These are phyloP conservation scores for Acrodontium crateriforme DNA, from an alignment of 2,329 filamentous ascomycete genomes.

Conservation along the genomic window DNA sequence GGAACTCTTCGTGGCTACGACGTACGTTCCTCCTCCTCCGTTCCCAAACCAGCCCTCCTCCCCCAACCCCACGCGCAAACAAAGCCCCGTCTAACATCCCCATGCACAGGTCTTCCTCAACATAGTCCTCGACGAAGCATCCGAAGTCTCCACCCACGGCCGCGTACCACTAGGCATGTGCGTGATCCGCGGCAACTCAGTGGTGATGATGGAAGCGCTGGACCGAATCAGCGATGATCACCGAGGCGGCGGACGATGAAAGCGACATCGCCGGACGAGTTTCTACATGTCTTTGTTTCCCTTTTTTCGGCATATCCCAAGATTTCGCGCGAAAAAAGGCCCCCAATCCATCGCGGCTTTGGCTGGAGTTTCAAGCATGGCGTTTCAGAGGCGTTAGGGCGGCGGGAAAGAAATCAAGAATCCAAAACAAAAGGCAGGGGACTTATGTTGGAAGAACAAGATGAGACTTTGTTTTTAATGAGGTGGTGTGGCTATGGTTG, in stretches of 20 bases:
- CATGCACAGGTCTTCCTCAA: slow-evolving; percentile 76
- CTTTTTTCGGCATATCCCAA: too few species aligned
- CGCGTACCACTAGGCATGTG: slow-evolving; percentile 63
- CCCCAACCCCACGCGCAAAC: neutral
- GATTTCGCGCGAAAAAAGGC: too few species aligned
- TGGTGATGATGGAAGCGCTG: slow-evolving; percentile 77
- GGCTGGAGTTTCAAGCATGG: too few species aligned
- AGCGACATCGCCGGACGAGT: too few species aligned
- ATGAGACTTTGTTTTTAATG: too few species aligned
- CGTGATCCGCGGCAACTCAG: slow-evolving; percentile 92
- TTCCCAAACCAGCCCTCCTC: neutral
- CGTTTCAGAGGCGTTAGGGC: too few species aligned
- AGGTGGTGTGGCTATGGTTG: too few species aligned
- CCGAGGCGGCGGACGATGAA: slow-evolving; percentile 9
- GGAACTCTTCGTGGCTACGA: slow-evolving; percentile 91
- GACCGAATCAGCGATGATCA: slow-evolving; percentile 24
- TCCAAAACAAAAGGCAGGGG: too few species aligned
- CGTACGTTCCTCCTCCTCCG: slow-evolving; percentile 40
- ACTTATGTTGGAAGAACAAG: too few species aligned
- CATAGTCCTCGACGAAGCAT: slow-evolving; percentile 90
- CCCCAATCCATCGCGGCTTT: too few species aligned
- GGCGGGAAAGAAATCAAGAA: too few species aligned
- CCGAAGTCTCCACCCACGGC: slow-evolving; percentile 83
- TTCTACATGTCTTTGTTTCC: too few species aligned
- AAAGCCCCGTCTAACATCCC: neutral